Evolutionary conservation across 129 eudicot species (phyloP).

Genomic region (Flaveria linearis): DNA sequence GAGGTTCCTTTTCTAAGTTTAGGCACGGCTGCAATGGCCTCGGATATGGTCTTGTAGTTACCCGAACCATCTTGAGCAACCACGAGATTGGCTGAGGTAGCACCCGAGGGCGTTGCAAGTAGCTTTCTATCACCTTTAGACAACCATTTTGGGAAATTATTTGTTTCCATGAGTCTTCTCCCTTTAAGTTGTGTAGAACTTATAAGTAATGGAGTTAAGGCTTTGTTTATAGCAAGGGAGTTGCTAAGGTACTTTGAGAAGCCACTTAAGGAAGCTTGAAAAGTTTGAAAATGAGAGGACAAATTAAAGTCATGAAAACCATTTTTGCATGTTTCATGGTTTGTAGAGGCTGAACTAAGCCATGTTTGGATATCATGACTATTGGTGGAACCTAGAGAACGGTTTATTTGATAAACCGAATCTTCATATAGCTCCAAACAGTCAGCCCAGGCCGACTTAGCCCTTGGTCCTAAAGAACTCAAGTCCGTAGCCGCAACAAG

Average conservation of each 20-base stretch:
- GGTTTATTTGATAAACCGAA: constrained; percentile 46
- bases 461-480: constrained; percentile 43
- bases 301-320: constrained; percentile 54
- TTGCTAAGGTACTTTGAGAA: constrained; percentile 47
- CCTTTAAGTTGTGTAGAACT: constrained; percentile 37
- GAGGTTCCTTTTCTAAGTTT: constrained; percentile 33
- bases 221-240: constrained; percentile 60
- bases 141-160: constrained; percentile 44
- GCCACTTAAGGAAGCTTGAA: constrained; percentile 26
- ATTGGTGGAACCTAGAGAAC: constrained; percentile 38
- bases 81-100: constrained; percentile 40
- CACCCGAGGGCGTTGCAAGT: constrained; percentile 41
- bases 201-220: constrained; percentile 30
- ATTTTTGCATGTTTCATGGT: constrained; percentile 59
- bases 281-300: constrained; percentile 37
- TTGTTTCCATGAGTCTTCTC: constrained; percentile 37
- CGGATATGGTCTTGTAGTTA: constrained; percentile 54
- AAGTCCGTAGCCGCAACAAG: constrained; percentile 51
- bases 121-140: constrained; percentile 43
- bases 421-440: constrained; percentile 71
- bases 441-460: constrained; percentile 60
- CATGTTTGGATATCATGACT: constrained; percentile 50
- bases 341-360: constrained; percentile 54
- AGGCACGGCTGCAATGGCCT: constrained; percentile 47
- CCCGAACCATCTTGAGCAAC: constrained; percentile 75